These are phyloP conservation scores for Drechslerella dactyloides DNA, from an alignment of 2,329 filamentous ascomycete genomes.

Conservation along the genomic window DNA sequence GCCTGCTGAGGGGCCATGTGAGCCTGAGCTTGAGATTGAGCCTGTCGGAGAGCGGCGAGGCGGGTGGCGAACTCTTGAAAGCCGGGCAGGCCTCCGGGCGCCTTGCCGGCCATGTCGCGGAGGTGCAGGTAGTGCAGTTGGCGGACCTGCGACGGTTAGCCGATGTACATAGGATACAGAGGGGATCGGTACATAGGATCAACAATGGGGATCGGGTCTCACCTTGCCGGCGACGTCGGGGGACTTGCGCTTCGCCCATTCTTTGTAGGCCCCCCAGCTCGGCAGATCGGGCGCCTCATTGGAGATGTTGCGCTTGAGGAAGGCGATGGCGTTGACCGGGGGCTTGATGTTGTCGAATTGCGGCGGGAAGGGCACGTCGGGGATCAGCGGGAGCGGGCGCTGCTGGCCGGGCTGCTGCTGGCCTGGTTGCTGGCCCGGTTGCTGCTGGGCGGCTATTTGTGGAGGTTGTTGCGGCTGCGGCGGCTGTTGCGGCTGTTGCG, in stretches of 20 bases:
- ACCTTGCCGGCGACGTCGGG: constrained; percentile 27
- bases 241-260: constrained; percentile 34
- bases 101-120: constrained; percentile 36
- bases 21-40: constrained; percentile 22
- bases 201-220: neutral
- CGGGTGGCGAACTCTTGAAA: constrained; percentile 36
- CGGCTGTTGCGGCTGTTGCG: constrained; percentile 8
- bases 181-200: too few relatives aligned
- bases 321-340: constrained; percentile 27
- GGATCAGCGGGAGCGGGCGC: constrained; percentile 22
- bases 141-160: constrained; percentile 16
- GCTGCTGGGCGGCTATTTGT: constrained; percentile 5
- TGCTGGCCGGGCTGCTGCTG: neutral
- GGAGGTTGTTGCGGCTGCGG: constrained; percentile 13
- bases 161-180: too few relatives aligned
- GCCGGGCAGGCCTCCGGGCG: constrained; percentile 6
- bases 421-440: neutral
- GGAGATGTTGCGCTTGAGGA: constrained; percentile 29
- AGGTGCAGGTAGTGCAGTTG: constrained; percentile 46
- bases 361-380: constrained; percentile 32
- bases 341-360: constrained; percentile 32
- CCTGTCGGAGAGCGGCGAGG: constrained; percentile 14
- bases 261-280: constrained; percentile 36
- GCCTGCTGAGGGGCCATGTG: too few relatives aligned
- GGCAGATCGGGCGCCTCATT: constrained; percentile 28